Conservation (phyloP, 208 protist species). For the Phytomonas francai region DNA sequence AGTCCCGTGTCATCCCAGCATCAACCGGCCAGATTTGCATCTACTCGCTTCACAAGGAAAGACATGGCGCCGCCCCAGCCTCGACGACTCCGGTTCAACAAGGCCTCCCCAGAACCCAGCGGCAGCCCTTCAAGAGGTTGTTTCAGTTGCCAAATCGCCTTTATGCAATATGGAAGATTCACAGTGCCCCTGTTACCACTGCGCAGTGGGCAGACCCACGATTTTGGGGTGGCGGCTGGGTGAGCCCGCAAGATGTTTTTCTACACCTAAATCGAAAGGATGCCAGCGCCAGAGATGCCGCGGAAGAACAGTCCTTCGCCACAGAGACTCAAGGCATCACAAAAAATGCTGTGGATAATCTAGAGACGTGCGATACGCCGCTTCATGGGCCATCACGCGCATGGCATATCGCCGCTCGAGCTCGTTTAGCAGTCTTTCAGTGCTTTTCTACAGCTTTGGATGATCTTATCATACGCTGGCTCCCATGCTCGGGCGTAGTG, state of each 20-base stretch:
- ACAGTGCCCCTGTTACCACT: conserved; percentile 24
- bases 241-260: conserved; percentile 8
- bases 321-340: background rate
- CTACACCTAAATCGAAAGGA: background rate
- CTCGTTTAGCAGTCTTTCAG: conserved; percentile 46
- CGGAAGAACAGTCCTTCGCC: background rate
- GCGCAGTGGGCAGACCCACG: conserved; percentile 63
- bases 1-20: conserved; percentile 5
- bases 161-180: conserved; percentile 31
- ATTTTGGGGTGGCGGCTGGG: conserved; percentile 39
- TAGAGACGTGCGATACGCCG: background rate
- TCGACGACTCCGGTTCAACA: background rate
- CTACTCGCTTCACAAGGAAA: conserved; percentile 51
- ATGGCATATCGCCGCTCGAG: conserved; percentile 36
- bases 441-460: conserved; percentile 50
- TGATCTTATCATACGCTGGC: conserved; percentile 57
- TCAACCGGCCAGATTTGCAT: conserved; percentile 44
- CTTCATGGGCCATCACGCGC: background rate
- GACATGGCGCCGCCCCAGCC: background rate
- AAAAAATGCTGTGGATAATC: background rate
- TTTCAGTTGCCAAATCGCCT: conserved; percentile 14
- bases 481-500: conserved; percentile 42
- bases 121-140: conserved; percentile 1
- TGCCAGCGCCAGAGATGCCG: background rate
- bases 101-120: background rate